phyloP scores from a whole-genome alignment of 1,284 basidiomycete genomes.

The Coniophora puteana region DNA sequence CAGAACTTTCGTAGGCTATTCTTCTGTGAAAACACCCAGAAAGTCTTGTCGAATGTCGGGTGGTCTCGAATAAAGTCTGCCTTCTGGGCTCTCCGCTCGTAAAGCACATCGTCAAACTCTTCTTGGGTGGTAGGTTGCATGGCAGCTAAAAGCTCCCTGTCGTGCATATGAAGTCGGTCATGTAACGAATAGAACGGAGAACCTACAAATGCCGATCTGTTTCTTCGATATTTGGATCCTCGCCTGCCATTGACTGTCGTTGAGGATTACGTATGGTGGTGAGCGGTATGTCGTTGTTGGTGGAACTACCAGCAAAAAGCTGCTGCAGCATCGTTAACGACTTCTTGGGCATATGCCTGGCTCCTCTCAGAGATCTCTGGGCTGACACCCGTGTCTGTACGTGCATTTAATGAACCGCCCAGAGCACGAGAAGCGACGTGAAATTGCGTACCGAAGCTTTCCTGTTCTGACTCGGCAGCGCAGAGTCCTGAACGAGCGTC shows the following conservation, averaged over 20 bases:
- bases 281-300: slow-evolving; percentile 58
- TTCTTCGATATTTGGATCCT: slow-evolving; percentile 53
- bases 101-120: slow-evolving; percentile 56
- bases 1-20: slow-evolving; percentile 75
- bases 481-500: slow-evolving; percentile 63
- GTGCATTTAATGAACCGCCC: slow-evolving; percentile 4
- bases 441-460: slow-evolving; percentile 22
- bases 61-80: slow-evolving; percentile 88
- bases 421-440: slow-evolving; percentile 14
- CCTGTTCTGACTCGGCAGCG: slow-evolving; percentile 31
- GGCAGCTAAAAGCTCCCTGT: slow-evolving; percentile 63
- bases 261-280: slow-evolving; percentile 46
- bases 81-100: slow-evolving; percentile 78
- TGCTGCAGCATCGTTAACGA: slow-evolving; percentile 60
- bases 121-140: slow-evolving; percentile 52
- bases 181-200: background rate
- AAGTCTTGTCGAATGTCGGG: slow-evolving; percentile 87
- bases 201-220: slow-evolving; percentile 70
- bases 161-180: no score
- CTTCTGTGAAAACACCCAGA: slow-evolving; percentile 88
- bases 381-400: slow-evolving; percentile 10
- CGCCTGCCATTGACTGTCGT: slow-evolving; percentile 36
- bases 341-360: slow-evolving; percentile 48
- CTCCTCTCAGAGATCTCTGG: slow-evolving; percentile 21
- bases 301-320: slow-evolving; percentile 62